phyloP scores from a whole-genome alignment of 305 asterid species.

The Fraxinus nigra region DNA sequence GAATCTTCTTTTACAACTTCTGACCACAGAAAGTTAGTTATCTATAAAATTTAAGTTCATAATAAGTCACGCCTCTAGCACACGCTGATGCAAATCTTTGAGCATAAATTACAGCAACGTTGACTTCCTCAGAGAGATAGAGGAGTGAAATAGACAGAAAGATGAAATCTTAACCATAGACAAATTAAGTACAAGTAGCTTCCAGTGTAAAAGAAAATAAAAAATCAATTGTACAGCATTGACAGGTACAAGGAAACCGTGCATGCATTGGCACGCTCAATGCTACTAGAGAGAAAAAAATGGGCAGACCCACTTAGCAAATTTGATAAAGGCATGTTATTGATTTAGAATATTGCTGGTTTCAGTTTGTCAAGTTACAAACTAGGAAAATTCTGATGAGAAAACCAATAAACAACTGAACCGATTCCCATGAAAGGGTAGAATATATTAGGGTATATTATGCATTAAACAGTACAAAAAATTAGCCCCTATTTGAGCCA shows the following conservation, averaged over 20 bases:
- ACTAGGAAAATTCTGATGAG: not conserved
- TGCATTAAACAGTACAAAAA: not conserved
- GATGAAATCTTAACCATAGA: not conserved
- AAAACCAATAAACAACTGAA: not conserved
- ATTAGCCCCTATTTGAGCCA: not conserved
- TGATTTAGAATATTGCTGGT: not conserved
- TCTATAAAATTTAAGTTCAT: not conserved
- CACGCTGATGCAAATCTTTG: not conserved
- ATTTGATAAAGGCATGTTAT: not conserved
- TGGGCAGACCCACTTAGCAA: not conserved
- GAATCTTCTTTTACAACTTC: not conserved
- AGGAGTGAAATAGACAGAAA: not conserved
- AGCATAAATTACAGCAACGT: not conserved
- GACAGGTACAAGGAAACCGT: not conserved
- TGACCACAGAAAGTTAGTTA: not conserved
- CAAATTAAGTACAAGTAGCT: not conserved
- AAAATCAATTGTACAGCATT: not conserved
- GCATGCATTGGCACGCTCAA: not conserved
- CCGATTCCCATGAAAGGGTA: not conserved
- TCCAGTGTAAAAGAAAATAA: not conserved
- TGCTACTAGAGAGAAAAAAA: not conserved
- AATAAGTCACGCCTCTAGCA: not conserved
- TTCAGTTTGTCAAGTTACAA: not conserved
- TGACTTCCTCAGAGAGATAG: not conserved
- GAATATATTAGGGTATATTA: not conserved